A percentile compares a stretch with the other conserved stretches of the same genome.
Conservation (phyloP, 2,329 filamentous ascomycete species). For the Ceratocystis albifundus region DNA sequence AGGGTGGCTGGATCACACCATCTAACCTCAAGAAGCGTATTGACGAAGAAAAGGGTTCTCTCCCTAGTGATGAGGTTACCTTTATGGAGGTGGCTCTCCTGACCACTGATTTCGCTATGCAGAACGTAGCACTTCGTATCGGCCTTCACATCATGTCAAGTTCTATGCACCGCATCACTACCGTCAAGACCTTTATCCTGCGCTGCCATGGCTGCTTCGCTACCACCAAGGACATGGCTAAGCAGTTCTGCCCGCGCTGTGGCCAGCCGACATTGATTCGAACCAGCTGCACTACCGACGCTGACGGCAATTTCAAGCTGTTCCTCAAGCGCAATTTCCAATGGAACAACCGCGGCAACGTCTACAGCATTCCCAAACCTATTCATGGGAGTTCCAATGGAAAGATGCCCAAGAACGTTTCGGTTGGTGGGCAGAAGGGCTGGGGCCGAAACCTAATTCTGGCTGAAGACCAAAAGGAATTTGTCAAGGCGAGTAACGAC, state of each 20-base stretch:
- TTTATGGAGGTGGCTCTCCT: conserved; percentile 80
- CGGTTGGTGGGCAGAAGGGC: conserved; percentile 66
- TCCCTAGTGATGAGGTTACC: conserved; percentile 33
- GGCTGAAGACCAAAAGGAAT: conserved; percentile 95
- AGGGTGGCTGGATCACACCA: conserved; percentile 80
- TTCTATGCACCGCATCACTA: conserved; percentile 64
- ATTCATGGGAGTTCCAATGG: conserved; percentile 69
- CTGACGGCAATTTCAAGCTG: conserved; percentile 67
- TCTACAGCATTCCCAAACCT: conserved; percentile 87
- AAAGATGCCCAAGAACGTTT: conserved; percentile 49
- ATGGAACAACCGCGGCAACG: conserved; percentile 86
- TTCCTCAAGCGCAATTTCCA: conserved; percentile 92
- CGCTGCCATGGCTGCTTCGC: conserved; percentile 91
- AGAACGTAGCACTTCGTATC: conserved; percentile 90
- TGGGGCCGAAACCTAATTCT: conserved; percentile 80
- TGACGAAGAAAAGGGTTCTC: conserved; percentile 46
- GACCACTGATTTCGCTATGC: conserved; percentile 94
- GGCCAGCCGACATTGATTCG: conserved; percentile 78
- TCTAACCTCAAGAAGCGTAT: conserved; percentile 81
- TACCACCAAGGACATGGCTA: conserved; percentile 68
- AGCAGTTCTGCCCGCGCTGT: conserved; percentile 87
- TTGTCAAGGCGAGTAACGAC: conserved; percentile 49
- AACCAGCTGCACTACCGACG: conserved; percentile 73
- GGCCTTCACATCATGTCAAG: conserved; percentile 82
- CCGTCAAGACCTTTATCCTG: conserved; percentile 78